A percentile compares a stretch with the other conserved stretches of the same genome.
phyloP scores from a whole-genome alignment of 1,139 yeast genomes.

The Suhomyces bokatorum region DNA sequence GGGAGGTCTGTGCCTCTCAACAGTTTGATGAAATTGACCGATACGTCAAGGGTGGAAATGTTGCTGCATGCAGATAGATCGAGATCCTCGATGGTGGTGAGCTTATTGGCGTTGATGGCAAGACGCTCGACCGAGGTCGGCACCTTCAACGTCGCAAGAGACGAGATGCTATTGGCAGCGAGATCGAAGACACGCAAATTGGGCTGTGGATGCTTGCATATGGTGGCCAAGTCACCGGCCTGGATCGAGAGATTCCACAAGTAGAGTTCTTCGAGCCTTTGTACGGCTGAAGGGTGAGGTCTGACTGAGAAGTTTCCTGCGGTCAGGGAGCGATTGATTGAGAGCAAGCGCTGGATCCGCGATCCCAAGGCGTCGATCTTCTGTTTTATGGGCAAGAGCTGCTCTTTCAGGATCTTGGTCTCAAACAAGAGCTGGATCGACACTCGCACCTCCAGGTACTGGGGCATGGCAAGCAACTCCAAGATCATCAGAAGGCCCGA shows the following conservation, averaged over 20 bases:
- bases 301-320: constrained; percentile 1
- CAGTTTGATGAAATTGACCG: constrained; percentile 17
- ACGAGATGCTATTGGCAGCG: constrained; percentile 21
- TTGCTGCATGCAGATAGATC: constrained; percentile 12
- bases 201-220: constrained; percentile 10
- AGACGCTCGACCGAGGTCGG: constrained; percentile 19
- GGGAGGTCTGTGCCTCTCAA: constrained; percentile 18
- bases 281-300: constrained; percentile 15
- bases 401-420: background rate
- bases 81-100: constrained; percentile 19
- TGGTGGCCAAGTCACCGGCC: background rate
- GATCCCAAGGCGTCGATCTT: constrained; percentile 18
- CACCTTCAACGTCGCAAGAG: constrained; percentile 15
- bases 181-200: constrained; percentile 20
- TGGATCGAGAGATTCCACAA: constrained; percentile 21
- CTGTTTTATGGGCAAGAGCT: background rate
- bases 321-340: constrained; percentile 15
- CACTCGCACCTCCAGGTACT: background rate
- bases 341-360: constrained; percentile 19
- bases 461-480: constrained; percentile 20
- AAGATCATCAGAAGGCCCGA: constrained; percentile 18
- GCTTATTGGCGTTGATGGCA: constrained; percentile 21
- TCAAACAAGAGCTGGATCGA: constrained; percentile 16
- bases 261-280: constrained; percentile 20
- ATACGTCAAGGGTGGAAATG: constrained; percentile 15